Base-by-base conservation (phyloP, 176 grass and related monocot genomes). In the Oryza meyeriana region DNA sequence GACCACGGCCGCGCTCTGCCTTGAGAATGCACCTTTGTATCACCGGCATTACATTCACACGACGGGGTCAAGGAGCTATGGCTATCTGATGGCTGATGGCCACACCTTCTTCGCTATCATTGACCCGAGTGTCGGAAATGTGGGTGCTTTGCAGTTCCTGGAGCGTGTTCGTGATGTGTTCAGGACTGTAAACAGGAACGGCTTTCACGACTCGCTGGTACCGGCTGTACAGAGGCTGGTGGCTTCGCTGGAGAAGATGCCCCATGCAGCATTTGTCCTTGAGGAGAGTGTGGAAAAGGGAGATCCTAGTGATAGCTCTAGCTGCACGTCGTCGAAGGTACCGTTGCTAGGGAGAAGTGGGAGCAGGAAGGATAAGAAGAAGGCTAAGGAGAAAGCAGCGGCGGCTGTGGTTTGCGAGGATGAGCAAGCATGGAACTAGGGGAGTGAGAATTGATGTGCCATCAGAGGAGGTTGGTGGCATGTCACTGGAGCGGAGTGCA, bases 41-140 rank as follows among this genome's bases (percentile, higher is more conserved):
- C 95, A 98, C 79, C 77, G 59, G n/a, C 91, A 91, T 72, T 93
- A 81, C 81, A 75, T 98, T 75, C 95, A 98, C 86, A 93, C 90
- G 0, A 13, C 44, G 3, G 95, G 92, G 1, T 64, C 79, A 0
- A 69, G 92, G 58, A 98, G 84, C 80, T 98, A 88, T 26, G 88
- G 86, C 6, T 98, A 85, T 64, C 44, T 98, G 61, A 86, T 84
- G 78, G 84, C 52, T 1, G 95, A 93, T 0, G 92, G 92, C 10
- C 77, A 88, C 84, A 90, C 88, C 0, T 98, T 93, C 85, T 98
- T 94, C 24, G 92, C 95, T 10, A 94, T 98, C 39, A 88, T 98
- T 7, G 90, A 98, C 35, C 95, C 95, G 6, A 94, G 82, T 3
- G 75, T 98, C 1, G 95, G 95, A 4, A 95, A 76, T 76, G 81